These are phyloP conservation scores for Huntiella abstrusa DNA, from an alignment of 2,329 filamentous ascomycete species.

Conservation along the genomic window DNA sequence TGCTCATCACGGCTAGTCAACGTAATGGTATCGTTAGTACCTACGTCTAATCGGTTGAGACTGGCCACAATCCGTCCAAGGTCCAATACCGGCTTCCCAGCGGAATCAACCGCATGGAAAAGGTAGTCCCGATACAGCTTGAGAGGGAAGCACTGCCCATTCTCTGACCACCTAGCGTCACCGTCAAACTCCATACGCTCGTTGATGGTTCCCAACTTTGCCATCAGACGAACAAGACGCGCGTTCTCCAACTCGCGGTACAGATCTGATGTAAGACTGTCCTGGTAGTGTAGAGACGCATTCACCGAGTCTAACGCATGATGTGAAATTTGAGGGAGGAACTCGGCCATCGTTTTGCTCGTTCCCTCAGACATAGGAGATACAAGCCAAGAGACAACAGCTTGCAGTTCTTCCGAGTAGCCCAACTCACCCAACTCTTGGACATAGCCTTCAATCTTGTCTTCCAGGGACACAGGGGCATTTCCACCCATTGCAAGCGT, in stretches of 20 bases:
- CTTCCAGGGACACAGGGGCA: background rate
- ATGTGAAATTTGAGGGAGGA: slow-evolving; percentile 58
- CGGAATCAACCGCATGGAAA: slow-evolving; percentile 82
- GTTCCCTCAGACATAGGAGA: slow-evolving; percentile 36
- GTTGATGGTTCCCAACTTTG: slow-evolving; percentile 73
- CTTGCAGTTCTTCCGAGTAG: slow-evolving; percentile 62
- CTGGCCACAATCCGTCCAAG: slow-evolving; percentile 73
- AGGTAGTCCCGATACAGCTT: slow-evolving; percentile 95
- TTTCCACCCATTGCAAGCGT: slow-evolving; percentile 28
- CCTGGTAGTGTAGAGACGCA: slow-evolving; percentile 58
- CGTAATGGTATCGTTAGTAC: slow-evolving; percentile 67
- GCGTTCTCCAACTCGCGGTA: slow-evolving; percentile 78
- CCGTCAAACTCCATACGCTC: slow-evolving; percentile 74
- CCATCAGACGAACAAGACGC: slow-evolving; percentile 57
- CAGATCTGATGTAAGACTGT: slow-evolving; percentile 54
- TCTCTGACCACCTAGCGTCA: slow-evolving; percentile 71
- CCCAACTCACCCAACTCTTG: slow-evolving; percentile 59
- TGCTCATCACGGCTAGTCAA: slow-evolving; percentile 81
- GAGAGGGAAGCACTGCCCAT: slow-evolving; percentile 76
- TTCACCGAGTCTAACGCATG: slow-evolving; percentile 63
- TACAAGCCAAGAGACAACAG: slow-evolving; percentile 67
- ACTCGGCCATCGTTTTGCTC: slow-evolving; percentile 58
- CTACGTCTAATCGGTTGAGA: slow-evolving; percentile 84
- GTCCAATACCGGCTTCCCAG: slow-evolving; percentile 67
- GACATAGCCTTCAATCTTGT: slow-evolving; percentile 24